Percentiles rank a stretch among this genome's conserved stretches.
Evolutionary conservation across 179 eudicot species (phyloP).

Genomic region (Nepenthes alata): DNA sequence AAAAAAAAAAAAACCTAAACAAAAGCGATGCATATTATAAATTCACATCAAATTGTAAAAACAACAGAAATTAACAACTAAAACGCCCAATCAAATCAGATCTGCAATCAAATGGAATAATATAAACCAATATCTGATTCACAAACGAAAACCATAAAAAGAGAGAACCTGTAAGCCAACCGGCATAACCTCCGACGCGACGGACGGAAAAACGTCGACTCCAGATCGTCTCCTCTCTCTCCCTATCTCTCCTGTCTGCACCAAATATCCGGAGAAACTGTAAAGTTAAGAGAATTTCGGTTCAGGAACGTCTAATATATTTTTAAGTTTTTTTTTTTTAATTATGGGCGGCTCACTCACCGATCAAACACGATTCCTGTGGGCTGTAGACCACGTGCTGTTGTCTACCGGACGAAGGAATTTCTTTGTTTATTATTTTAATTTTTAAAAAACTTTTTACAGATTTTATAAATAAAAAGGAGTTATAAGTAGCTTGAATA

Average conservation of each 20-base stretch:
- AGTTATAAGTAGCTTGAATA: no score
- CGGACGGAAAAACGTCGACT: conserved; percentile 1
- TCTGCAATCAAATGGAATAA: neutral
- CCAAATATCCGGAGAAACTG: neutral
- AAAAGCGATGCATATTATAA: neutral
- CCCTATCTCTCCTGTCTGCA: no score
- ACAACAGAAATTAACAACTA: neutral
- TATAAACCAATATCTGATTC: neutral
- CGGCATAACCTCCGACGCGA: conserved; percentile 3
- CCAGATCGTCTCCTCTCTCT: conserved; percentile 1
- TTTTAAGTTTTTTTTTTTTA: no score
- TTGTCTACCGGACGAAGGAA: no score
- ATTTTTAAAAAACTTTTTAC: no score
- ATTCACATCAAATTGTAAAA: neutral
- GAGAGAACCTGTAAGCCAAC: conserved; percentile 2
- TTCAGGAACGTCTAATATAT: no score
- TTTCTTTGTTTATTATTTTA: no score
- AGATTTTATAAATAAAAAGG: no score
- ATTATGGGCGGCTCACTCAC: no score
- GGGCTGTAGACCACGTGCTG: no score
- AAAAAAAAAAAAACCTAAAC: neutral
- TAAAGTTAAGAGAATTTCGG: no score
- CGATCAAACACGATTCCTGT: no score
- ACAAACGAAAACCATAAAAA: neutral
- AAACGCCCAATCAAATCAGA: neutral